Conservation (phyloP, 139 green algal species). For the Prasinococcaceae sp. region DNA sequence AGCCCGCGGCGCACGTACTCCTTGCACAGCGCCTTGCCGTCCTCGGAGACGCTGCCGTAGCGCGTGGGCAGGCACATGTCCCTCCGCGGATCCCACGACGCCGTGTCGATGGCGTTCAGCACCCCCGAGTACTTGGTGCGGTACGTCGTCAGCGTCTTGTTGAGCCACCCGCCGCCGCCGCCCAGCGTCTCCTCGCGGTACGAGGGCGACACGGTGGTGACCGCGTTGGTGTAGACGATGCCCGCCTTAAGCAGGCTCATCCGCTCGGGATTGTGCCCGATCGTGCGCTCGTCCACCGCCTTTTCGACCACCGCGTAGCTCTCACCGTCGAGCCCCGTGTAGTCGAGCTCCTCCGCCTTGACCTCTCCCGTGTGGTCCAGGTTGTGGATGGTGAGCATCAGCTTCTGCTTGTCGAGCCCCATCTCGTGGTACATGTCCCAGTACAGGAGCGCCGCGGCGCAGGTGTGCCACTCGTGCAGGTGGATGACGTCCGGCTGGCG, state of each 20-base stretch:
- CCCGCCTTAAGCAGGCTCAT: conserved; percentile 87
- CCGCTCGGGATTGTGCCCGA: conserved; percentile 92
- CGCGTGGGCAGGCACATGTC: conserved; percentile 59
- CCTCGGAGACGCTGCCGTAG: conserved; percentile 32
- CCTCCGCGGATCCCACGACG: conserved; percentile 56
- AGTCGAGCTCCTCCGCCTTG: conserved; percentile 63
- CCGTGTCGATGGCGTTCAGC: conserved; percentile 86
- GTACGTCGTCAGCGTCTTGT: conserved; percentile 39
- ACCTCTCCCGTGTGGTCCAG: conserved; percentile 70
- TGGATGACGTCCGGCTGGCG: conserved; percentile 53
- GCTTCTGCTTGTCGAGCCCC: conserved; percentile 15
- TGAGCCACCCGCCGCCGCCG: conserved; percentile 64
- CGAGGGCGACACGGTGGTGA: conserved; percentile 78
- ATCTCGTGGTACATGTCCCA: conserved; percentile 51
- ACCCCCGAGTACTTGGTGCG: conserved; percentile 61
- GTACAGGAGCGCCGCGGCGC: conserved; percentile 30
- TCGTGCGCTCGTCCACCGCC: conserved; percentile 88
- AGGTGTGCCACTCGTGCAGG: conserved; percentile 84
- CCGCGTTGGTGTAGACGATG: conserved; percentile 75
- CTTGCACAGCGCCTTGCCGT: conserved; percentile 76
- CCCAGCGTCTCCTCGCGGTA: conserved; percentile 67
- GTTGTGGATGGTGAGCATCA: conserved; percentile 74
- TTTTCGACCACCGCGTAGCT: conserved; percentile 27
- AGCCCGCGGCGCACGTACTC: conserved; percentile 53
- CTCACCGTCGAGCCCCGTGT: conserved; percentile 57